Evolutionary conservation across 257 asterid genomes (phyloP).

Genomic region (Lavandula angustifolia): DNA sequence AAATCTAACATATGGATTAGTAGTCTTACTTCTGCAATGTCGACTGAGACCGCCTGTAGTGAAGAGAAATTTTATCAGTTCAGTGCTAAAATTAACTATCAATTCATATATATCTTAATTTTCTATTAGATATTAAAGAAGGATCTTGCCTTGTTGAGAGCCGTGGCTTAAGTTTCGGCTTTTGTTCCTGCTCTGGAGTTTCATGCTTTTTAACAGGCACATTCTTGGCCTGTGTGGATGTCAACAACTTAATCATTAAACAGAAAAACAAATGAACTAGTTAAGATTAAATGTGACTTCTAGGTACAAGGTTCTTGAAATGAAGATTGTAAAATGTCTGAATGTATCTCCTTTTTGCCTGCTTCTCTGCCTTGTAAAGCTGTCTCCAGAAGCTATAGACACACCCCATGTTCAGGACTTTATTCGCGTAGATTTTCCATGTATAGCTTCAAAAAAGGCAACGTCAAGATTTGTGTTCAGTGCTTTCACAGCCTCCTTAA

Average conservation of each 20-base stretch:
- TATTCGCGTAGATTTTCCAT: slow-evolving; percentile 89
- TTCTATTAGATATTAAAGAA: neutral
- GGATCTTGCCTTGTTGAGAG: slow-evolving; percentile 44
- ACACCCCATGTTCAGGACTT: slow-evolving; percentile 82
- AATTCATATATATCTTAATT: neutral
- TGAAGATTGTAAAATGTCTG: slow-evolving; percentile 77
- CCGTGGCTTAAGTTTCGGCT: slow-evolving; percentile 55
- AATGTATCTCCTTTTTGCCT: slow-evolving; percentile 70
- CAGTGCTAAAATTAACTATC: neutral
- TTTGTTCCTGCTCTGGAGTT: slow-evolving; percentile 47
- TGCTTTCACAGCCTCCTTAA: neutral
- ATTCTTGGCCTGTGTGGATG: slow-evolving; percentile 54
- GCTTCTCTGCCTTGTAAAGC: slow-evolving; percentile 57
- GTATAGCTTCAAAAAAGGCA: slow-evolving; percentile 67
- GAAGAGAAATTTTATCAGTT: slow-evolving; percentile 34
- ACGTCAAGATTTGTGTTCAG: neutral
- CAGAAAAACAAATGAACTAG: neutral
- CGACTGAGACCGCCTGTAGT: slow-evolving; percentile 59
- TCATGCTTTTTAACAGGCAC: slow-evolving; percentile 48
- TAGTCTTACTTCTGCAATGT: slow-evolving; percentile 53
- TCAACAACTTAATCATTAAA: neutral
- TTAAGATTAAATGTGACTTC: neutral
- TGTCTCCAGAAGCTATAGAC: slow-evolving; percentile 79
- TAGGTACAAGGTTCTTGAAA: slow-evolving; percentile 65
- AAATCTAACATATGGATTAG: neutral